Percentiles rank a stretch among this genome's conserved stretches.
phyloP scores from a whole-genome alignment of 148 eudicot species.

The Polygonum aviculare region DNA sequence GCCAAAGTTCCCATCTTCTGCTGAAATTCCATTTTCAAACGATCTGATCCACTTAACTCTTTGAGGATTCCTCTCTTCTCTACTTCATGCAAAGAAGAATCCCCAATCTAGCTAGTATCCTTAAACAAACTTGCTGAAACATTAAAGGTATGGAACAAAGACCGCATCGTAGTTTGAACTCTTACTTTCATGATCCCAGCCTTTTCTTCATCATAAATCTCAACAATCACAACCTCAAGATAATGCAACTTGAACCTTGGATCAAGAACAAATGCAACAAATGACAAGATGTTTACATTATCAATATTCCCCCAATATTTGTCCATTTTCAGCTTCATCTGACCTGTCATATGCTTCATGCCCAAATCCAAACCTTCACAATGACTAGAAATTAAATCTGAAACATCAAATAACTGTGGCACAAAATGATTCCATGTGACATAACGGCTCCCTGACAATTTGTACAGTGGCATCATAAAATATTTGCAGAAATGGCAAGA shows the following conservation, averaged over 20 bases:
- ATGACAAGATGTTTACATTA: not conserved
- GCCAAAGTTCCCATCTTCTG: too few species aligned
- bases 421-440: not conserved
- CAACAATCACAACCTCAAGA: not conserved
- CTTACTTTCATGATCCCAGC: not conserved
- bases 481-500: not conserved
- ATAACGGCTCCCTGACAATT: not conserved
- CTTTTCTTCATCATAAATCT: too few species aligned
- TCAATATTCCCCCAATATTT: conserved; percentile 1
- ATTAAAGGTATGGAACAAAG: not conserved
- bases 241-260: not conserved
- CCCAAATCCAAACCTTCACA: not conserved
- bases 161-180: not conserved
- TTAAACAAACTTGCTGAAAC: not conserved
- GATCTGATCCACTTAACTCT: too few species aligned
- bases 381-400: not conserved
- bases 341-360: not conserved
- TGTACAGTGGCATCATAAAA: not conserved
- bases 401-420: not conserved
- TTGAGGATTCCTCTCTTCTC: too few species aligned
- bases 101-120: too few species aligned
- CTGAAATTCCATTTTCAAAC: too few species aligned
- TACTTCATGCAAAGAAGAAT: too few species aligned
- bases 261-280: conserved; percentile 1
- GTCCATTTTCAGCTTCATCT: not conserved